A percentile compares a stretch with the other conserved stretches of the same genome.
Evolutionary conservation across 306 rosid genomes (phyloP).

Genomic region (Lathyrus sativus): DNA sequence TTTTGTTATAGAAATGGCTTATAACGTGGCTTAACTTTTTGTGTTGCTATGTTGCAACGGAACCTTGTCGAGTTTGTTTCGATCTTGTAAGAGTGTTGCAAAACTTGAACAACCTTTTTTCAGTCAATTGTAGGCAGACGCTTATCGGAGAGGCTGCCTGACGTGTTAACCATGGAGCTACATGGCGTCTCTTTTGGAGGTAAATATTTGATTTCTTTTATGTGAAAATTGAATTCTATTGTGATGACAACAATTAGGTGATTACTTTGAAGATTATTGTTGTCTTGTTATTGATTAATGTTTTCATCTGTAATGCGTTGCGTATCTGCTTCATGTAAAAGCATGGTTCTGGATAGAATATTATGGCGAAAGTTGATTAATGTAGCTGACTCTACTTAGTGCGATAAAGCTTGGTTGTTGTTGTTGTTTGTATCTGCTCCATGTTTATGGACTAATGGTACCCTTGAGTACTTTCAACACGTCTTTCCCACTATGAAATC

Average conservation of each 20-base stretch:
- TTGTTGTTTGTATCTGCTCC: background rate
- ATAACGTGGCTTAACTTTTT: too few relatives aligned
- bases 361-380: too few relatives aligned
- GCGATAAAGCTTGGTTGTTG: too few relatives aligned
- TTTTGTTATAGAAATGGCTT: background rate
- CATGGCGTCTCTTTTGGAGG: slow-evolving; percentile 21
- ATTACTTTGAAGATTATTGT: background rate
- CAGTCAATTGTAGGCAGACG: slow-evolving; percentile 21
- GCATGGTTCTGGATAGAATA: too few relatives aligned
- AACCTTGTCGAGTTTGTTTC: too few relatives aligned
- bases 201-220: slow-evolving; percentile 20
- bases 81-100: too few relatives aligned
- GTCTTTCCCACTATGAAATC: background rate
- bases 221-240: slow-evolving; percentile 10
- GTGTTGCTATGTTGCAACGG: background rate
- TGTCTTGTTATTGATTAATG: background rate
- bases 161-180: slow-evolving; percentile 9
- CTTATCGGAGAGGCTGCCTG: slow-evolving; percentile 24
- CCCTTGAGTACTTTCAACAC: slow-evolving; percentile 9
- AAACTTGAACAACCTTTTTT: too few relatives aligned
- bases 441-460: background rate
- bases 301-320: slow-evolving; percentile 12
- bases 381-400: too few relatives aligned
- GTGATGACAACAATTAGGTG: slow-evolving; percentile 1
- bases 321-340: too few relatives aligned